A percentile compares a stretch with the other conserved stretches of the same genome.
phyloP scores from a whole-genome alignment of 805 yeast species.

The Wickerhamomyces queroliae region DNA sequence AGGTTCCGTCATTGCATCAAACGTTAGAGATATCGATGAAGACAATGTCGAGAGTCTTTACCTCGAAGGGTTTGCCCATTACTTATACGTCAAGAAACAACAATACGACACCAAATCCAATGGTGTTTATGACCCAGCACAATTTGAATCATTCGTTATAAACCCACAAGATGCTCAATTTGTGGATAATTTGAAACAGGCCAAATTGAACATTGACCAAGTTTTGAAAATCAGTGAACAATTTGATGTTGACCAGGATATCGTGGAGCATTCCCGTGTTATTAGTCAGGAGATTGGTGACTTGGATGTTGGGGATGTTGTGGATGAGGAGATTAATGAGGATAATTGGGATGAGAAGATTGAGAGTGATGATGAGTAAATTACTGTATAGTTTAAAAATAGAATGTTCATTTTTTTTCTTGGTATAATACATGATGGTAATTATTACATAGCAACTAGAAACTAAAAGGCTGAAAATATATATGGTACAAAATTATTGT shows the following conservation, averaged over 20 bases:
- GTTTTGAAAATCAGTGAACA: conserved; percentile 10
- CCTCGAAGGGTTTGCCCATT: conserved; percentile 73
- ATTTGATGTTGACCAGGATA: conserved; percentile 50
- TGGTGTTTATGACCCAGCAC: conserved; percentile 16
- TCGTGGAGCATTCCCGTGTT: conserved; percentile 44
- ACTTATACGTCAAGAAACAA: conserved; percentile 38
- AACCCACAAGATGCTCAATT: conserved; percentile 4
- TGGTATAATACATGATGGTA: not conserved
- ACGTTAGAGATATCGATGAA: conserved; percentile 76
- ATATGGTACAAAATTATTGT: too few relatives aligned
- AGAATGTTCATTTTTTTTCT: not conserved
- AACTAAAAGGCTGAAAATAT: conserved; percentile 1
- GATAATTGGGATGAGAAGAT: conserved; percentile 51
- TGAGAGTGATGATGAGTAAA: conserved; percentile 27
- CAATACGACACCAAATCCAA: conserved; percentile 11
- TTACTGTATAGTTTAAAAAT: not conserved
- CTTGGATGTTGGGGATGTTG: conserved; percentile 54
- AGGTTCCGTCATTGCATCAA: conserved; percentile 58
- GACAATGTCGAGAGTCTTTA: conserved; percentile 77
- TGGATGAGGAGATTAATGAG: conserved; percentile 28
- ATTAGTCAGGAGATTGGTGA: conserved; percentile 53
- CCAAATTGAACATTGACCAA: conserved; percentile 8
- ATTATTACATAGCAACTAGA: conserved; percentile 4
- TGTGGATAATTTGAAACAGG: conserved; percentile 12
- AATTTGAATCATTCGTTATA: conserved; percentile 16